Conservation (phyloP, 2,329 filamentous ascomycete genomes). For the Aspergillus thermomutatus region DNA sequence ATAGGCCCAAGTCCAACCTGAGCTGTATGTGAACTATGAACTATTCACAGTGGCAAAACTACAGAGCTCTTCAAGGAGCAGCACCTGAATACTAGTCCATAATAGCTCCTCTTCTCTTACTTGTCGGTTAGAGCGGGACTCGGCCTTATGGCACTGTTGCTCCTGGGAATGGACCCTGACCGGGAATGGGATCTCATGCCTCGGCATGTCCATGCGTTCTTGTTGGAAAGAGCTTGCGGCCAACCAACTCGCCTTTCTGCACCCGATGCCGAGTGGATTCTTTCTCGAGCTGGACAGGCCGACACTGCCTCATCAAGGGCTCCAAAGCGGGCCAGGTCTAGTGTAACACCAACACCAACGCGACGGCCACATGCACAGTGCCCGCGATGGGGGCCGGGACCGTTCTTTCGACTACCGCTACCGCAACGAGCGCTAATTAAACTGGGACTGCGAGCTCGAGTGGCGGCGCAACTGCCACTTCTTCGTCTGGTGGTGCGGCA, state of each 20-base stretch:
- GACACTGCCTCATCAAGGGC: too few relatives aligned
- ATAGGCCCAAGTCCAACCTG: not conserved
- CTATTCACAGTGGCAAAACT: not conserved
- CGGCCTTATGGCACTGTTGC: too few relatives aligned
- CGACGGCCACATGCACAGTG: too few relatives aligned
- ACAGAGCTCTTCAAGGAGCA: not conserved
- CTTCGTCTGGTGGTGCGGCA: too few relatives aligned
- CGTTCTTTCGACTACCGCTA: too few relatives aligned
- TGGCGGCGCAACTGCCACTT: too few relatives aligned
- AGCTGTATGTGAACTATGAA: not conserved
- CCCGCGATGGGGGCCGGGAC: too few relatives aligned
- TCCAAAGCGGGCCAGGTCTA: too few relatives aligned
- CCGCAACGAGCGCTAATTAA: too few relatives aligned
- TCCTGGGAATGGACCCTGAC: conserved; percentile 12
- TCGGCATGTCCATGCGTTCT: not conserved
- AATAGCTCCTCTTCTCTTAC: not conserved
- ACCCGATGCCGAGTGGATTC: conserved; percentile 42
- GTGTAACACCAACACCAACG: too few relatives aligned
- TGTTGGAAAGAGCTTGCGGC: conserved; percentile 43
- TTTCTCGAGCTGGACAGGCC: conserved; percentile 18
- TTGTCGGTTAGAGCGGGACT: too few relatives aligned
- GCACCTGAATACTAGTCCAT: not conserved
- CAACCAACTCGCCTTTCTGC: conserved; percentile 38
- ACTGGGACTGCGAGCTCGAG: too few relatives aligned
- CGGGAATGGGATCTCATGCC: conserved; percentile 13